phyloP scores from a whole-genome alignment of 2,329 filamentous ascomycete genomes.

The Colletotrichum sidae region DNA sequence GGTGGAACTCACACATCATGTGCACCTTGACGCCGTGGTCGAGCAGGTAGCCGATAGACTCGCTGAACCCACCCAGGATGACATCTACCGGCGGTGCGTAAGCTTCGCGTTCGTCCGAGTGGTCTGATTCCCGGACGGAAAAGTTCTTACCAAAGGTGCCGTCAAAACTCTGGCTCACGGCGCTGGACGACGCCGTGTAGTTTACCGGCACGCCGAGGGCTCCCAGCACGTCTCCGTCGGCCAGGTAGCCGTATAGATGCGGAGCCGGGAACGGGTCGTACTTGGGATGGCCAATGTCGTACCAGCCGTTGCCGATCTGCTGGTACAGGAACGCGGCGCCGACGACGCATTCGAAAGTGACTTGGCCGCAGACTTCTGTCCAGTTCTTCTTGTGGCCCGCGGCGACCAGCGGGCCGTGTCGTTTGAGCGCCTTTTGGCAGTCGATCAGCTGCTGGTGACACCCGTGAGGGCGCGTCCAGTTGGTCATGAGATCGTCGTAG shows the following conservation, averaged over 20 bases:
- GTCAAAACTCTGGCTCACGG: conserved; percentile 28
- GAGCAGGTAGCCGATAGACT: conserved; percentile 55
- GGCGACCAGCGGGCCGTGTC: conserved; percentile 38
- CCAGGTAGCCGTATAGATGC: conserved; percentile 37
- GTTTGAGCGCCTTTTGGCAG: conserved; percentile 58
- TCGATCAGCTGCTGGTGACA: conserved; percentile 64
- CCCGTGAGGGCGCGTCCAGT: conserved; percentile 52
- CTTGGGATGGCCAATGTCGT: conserved; percentile 39
- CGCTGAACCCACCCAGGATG: conserved; percentile 50
- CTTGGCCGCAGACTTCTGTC: conserved; percentile 25
- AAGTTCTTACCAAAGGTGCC: conserved; percentile 16
- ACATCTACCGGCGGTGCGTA: conserved; percentile 44
- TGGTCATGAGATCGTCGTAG: conserved; percentile 48
- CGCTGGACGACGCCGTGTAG: conserved; percentile 50
- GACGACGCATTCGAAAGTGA: conserved; percentile 42
- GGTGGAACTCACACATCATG: conserved; percentile 60
- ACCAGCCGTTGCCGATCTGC: conserved; percentile 34
- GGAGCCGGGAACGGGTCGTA: conserved; percentile 38
- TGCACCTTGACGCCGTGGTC: conserved; percentile 69
- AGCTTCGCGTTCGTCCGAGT: conserved; percentile 17
- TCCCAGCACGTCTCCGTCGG: conserved; percentile 56
- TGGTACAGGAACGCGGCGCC: conserved; percentile 28
- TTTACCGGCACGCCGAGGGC: conserved; percentile 72
- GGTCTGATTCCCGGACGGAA: neutral
- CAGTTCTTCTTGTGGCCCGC: conserved; percentile 40